Percentiles rank a stretch among this genome's conserved stretches.
Conservation (phyloP, 1,284 basidiomycete species). For the Irpex rosettiformis region DNA sequence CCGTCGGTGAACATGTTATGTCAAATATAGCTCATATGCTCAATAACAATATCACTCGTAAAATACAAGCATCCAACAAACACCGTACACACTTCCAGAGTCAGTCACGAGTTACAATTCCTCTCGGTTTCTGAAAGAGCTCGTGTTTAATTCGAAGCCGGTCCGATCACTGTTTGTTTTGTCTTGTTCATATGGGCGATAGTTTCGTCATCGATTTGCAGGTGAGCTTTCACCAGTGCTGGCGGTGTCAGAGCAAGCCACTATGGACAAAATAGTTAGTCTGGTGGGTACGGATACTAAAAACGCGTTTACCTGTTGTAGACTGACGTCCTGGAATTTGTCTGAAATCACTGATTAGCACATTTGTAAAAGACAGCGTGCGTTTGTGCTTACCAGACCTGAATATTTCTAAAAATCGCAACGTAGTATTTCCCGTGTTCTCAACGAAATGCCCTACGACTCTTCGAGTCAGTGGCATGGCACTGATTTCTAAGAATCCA, state of each 20-base stretch:
- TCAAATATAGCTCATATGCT: background rate
- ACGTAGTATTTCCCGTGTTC: constrained; percentile 59
- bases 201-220: constrained; percentile 49
- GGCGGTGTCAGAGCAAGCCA: constrained; percentile 69
- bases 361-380: background rate
- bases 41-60: background rate
- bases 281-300: background rate
- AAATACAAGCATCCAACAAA: background rate
- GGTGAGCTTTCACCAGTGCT: constrained; percentile 59
- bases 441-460: constrained; percentile 60
- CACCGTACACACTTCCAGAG: background rate
- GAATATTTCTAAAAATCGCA: constrained; percentile 62
- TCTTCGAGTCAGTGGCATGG: background rate
- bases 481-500: background rate
- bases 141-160: constrained; percentile 1
- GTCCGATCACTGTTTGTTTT: constrained; percentile 45
- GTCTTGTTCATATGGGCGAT: constrained; percentile 50
- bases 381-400: constrained; percentile 37
- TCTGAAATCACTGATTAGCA: constrained; percentile 29
- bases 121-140: no score
- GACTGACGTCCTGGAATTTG: constrained; percentile 59
- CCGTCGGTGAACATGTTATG: no score
- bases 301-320: constrained; percentile 53
- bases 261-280: constrained; percentile 26
- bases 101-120: background rate